Base-by-base conservation (phyloP, 441 rosid species). In the Hypseocharis bilobata region DNA sequence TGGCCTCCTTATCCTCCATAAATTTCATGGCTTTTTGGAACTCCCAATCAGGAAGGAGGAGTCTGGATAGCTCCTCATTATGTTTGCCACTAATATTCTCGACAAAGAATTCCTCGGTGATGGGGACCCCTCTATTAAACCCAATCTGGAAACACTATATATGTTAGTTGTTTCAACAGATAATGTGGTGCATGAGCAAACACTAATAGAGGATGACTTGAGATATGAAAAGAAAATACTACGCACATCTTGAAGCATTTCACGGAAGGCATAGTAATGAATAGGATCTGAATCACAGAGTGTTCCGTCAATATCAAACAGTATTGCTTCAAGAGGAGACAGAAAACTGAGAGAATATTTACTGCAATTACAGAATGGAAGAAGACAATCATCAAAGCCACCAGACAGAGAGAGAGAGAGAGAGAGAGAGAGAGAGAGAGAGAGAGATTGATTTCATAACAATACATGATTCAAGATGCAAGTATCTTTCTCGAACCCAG, bases 21-120 rank as follows among this genome's bases (percentile, higher is more conserved):
- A 71, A 71, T 61, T 52, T 59, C 44, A 55, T 20, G 16, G 66
- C 75, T 13, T 62, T 62, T 0, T 70, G 54, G 19, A 71, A 58
- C 51, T 71, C 75, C 52, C 52, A 45, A 28, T 71, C 63, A 3
- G 70, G 75, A 61, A 64, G 66, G 45, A 71, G 75, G 45, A 60
- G 1, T 65, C n/a, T 19, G 5, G 75, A 70, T 19, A 71, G 55
- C 14, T 71, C 75, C 25, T 60, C 61, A 38, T 66, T 66, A 62
- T 65, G 70, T 47, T 66, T 71, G 49, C 75, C 75, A 36, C 66
- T 70, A 14, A 71, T 49, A 40, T 65, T 58, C 67, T 65, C 27
- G 10, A 65, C 26, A 25, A 60, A 71, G 25, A 65, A 65, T 36
- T 66, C 57, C 62, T 71, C 75, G 30, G 63, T 66, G 25, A 71